Base-by-base conservation (phyloP, 2,329 filamentous ascomycete genomes). In the Epichloe scottii region DNA sequence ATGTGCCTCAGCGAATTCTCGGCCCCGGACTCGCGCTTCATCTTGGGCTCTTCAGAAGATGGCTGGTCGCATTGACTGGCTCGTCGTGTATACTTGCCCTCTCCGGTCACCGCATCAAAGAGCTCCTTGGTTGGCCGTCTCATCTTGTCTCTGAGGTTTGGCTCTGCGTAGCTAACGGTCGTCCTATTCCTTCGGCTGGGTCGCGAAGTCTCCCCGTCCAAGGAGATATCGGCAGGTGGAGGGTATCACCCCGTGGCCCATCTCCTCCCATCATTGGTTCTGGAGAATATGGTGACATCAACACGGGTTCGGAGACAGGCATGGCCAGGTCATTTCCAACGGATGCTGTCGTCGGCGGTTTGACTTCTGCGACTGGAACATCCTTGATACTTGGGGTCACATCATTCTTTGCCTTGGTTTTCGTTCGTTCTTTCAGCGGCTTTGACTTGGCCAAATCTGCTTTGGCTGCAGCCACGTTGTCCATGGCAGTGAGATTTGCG, bases 61-160 rank as follows among this genome's bases (percentile, higher is more conserved):
- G 51, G 17, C 30, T 58, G 56, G 12, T 66, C 66, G 40, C 53
- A 60, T 43, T 59, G 68, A 54, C 71, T 75, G 23, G 65, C 67
- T 50, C 70, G 66, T 47, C 71, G 62, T 56, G 73, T 52, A 53
- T 74, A 71, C 60, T 76, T 81, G 34, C 75, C 77, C 57, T 84
- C 78, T n/a, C 78, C 81, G 11, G 76, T 68, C 14, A 91, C 86
- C 1, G 86, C 87, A 63, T 89, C 85, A 37, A 84, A 78, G 10
- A 90, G 67, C 56, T 87, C 81, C 62, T 87, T 87, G 1, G 84
- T 86, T 21, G 87, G 86, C 53, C 87, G 78, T 53, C 87, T 78
- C 87, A 93, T 90, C 69, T 93, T 93, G 62, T 84, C 85, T 55
- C 85, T 77, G 41, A 93, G 71, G 60, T 86, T 91, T 1, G 87